phyloP scores from a whole-genome alignment of 1,139 yeast genomes.

The Protomyces arabidopsidicola region DNA sequence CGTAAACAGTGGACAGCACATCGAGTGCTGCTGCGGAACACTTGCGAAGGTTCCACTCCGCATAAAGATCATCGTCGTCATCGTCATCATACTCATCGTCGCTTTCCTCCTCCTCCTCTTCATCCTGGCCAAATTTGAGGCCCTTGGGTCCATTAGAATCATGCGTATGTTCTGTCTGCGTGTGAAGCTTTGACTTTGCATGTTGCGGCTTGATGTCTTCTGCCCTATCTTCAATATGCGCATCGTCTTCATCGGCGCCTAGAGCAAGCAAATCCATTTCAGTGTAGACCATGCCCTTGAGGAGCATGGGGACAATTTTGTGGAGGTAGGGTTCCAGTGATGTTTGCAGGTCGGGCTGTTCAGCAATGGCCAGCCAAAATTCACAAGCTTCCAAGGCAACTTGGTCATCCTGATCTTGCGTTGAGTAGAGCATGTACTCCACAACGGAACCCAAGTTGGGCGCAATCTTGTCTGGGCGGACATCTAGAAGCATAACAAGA shows the following conservation, averaged over 20 bases:
- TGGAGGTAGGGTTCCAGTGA: conserved; percentile 50
- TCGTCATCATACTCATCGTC: conserved; percentile 61
- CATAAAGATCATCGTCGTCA: conserved; percentile 57
- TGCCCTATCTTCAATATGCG: conserved; percentile 74
- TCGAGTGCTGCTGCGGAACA: conserved; percentile 93
- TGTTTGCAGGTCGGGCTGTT: conserved; percentile 44
- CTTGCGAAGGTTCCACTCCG: conserved; percentile 86
- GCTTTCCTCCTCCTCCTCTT: conserved; percentile 48
- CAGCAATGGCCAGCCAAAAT: conserved; percentile 72
- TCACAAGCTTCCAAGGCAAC: conserved; percentile 93
- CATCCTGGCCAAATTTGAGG: conserved; percentile 31
- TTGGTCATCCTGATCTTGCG: conserved; percentile 56
- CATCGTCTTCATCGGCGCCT: conserved; percentile 61
- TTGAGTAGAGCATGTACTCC: conserved; percentile 74
- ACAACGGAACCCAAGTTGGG: conserved; percentile 84
- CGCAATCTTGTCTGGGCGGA: conserved; percentile 70
- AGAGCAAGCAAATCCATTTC: conserved; percentile 72
- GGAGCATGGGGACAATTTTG: conserved; percentile 64
- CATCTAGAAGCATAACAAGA: conserved; percentile 67
- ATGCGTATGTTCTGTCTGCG: conserved; percentile 31
- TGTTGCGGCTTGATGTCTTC: conserved; percentile 81
- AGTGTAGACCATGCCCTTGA: conserved; percentile 81
- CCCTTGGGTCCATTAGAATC: conserved; percentile 31
- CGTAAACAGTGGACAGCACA: conserved; percentile 62
- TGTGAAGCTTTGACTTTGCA: conserved; percentile 66